Conservation (phyloP, 768 basidiomycete genomes). For the Leccinum olivaceopallidum region DNA sequence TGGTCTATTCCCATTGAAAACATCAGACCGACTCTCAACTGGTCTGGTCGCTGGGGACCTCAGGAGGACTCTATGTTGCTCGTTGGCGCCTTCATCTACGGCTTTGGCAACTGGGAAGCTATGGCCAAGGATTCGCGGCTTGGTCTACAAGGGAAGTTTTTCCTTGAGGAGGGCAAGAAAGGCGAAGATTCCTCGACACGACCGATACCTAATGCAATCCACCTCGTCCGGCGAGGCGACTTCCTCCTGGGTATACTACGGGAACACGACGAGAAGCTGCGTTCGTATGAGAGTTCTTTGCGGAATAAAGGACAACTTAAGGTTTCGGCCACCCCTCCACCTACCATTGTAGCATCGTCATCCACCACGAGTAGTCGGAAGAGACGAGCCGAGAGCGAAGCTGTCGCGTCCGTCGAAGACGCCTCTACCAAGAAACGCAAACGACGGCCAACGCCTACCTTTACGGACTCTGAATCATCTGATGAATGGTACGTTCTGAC, state of each 20-base stretch:
- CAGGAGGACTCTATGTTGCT: slow-evolving; percentile 94
- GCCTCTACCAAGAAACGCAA: slow-evolving; percentile 72
- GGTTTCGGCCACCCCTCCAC: slow-evolving; percentile 73
- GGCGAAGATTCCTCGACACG: slow-evolving; percentile 80
- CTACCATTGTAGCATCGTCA: slow-evolving; percentile 66
- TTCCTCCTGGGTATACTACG: slow-evolving; percentile 83
- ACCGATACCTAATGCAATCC: slow-evolving; percentile 96
- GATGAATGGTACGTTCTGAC: slow-evolving; percentile 77
- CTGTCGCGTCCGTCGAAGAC: slow-evolving; percentile 79
- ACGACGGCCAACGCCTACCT: slow-evolving; percentile 93
- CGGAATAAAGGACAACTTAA: slow-evolving; percentile 70
- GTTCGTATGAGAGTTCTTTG: slow-evolving; percentile 81
- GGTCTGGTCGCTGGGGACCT: slow-evolving; percentile 94
- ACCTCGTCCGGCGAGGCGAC: slow-evolving; percentile 95
- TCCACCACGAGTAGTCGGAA: slow-evolving; percentile 61
- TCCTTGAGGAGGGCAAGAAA: slow-evolving; percentile 97
- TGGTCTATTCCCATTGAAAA: slow-evolving; percentile 93
- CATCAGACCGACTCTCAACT: slow-evolving; percentile 91
- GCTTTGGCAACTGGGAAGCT: slow-evolving; percentile 96
- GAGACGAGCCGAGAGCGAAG: slow-evolving; percentile 84
- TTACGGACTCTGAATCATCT: slow-evolving; percentile 91
- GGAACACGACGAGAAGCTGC: slow-evolving; percentile 89
- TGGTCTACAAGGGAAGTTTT: slow-evolving; percentile 89
- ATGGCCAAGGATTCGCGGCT: slow-evolving; percentile 89
- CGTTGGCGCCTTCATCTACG: slow-evolving; percentile 89